A percentile compares a stretch with the other conserved stretches of the same genome.
Evolutionary conservation across 495 filamentous ascomycete genomes (phyloP).

Genomic region (Tuber umbilicatum): DNA sequence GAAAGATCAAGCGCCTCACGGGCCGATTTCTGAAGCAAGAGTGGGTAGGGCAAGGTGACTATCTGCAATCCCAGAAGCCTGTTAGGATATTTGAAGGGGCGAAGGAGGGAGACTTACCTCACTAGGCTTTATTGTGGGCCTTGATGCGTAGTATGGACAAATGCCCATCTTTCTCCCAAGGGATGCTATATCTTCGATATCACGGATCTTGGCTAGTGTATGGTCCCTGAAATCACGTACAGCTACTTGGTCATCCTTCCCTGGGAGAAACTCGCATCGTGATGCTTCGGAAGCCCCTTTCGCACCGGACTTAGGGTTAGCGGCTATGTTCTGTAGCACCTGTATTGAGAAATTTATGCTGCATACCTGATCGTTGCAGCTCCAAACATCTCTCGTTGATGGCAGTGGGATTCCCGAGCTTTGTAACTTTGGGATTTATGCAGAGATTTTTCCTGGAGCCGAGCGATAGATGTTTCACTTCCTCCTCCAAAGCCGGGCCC

Average conservation of each 20-base stretch:
- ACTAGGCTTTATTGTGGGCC: slow-evolving; percentile 69
- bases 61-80: slow-evolving; percentile 51
- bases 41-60: slow-evolving; percentile 85
- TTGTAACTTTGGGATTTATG: slow-evolving; percentile 75
- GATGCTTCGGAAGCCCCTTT: slow-evolving; percentile 50
- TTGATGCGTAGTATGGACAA: slow-evolving; percentile 93
- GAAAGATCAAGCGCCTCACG: slow-evolving; percentile 81
- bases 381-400: slow-evolving; percentile 96
- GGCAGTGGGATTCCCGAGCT: slow-evolving; percentile 63
- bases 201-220: slow-evolving; percentile 72
- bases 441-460: slow-evolving; percentile 90
- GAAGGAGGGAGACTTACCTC: slow-evolving; percentile 50
- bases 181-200: slow-evolving; percentile 83
- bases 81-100: not conserved
- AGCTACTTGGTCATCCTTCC: slow-evolving; percentile 61
- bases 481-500: slow-evolving; percentile 49
- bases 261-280: slow-evolving; percentile 74
- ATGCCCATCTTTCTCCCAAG: slow-evolving; percentile 73
- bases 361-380: slow-evolving; percentile 65
- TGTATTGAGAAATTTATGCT: not conserved
- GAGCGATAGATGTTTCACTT: slow-evolving; percentile 75
- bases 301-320: slow-evolving; percentile 8
- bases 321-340: not conserved
- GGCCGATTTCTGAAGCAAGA: slow-evolving; percentile 82
- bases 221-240: slow-evolving; percentile 83